Evolutionary conservation across 345 rosid species (phyloP).

Genomic region (Rhizophora apiculata): DNA sequence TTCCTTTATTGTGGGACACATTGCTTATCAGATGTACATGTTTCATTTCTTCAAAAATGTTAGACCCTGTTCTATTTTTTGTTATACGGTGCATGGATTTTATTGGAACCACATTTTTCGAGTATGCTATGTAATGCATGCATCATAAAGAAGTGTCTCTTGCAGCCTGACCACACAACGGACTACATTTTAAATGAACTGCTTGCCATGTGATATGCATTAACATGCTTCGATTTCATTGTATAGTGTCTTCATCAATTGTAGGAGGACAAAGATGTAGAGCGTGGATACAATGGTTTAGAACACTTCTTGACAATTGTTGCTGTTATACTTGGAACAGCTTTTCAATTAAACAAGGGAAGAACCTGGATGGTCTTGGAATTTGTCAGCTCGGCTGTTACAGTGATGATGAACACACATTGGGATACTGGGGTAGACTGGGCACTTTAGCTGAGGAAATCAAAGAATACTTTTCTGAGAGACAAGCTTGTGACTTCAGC

Average conservation of each 20-base stretch:
- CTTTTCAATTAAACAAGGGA: constrained; percentile 53
- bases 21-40: no score
- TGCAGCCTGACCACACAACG: no score
- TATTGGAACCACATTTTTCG: no score
- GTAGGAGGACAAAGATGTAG: constrained; percentile 50
- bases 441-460: constrained; percentile 63
- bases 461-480: constrained; percentile 55
- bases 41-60: no score
- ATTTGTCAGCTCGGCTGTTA: constrained; percentile 55
- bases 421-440: constrained; percentile 71
- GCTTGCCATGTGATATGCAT: no score
- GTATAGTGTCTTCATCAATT: constrained; percentile 53
- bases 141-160: no score
- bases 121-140: no score
- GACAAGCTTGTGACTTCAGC: constrained; percentile 59
- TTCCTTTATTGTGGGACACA: no score
- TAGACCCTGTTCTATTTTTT: no score
- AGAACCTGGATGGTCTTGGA: constrained; percentile 53
- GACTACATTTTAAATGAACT: no score
- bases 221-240: not conserved
- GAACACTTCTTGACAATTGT: constrained; percentile 60
- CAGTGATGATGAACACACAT: constrained; percentile 43
- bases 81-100: no score
- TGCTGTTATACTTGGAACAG: constrained; percentile 58
- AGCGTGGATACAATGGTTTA: constrained; percentile 52